Evolutionary conservation across 345 rosid genomes (phyloP), one percentile per base, ranked within the genome.

Genomic region (Syzygium aromaticum): DNA sequence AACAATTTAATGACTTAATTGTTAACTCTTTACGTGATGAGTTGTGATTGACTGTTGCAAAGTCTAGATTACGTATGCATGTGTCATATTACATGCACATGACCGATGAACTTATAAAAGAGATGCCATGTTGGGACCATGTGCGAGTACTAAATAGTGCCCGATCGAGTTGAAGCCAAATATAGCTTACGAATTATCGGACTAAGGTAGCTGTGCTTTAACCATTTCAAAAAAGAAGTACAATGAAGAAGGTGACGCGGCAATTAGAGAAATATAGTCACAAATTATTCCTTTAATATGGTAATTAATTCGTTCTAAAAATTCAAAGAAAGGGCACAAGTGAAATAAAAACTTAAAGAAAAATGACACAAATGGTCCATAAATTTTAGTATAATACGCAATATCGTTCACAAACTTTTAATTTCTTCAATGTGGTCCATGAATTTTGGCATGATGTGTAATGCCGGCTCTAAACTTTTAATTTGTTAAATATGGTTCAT

Each of bases 81-180:
- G 3, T 0, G 10, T 0, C n/a, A 23, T 1, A 57, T 3, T 9
- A 23, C 63, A 10, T 57, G 63, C n/a, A 0, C 5, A 2, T 6
- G 23, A 23, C 3, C 3, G 13, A 22, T 22, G 61, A 23, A 23
- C 61, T 56, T 23, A 56, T 23, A 1, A 10, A 56, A 56, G 61
- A 56, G 23, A 56, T 21, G 27, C 4, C 10, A 4, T 8, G 59
- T 8, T 8, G 11, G 59, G 21, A 54, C 11, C 12, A 23, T 8
- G 23, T 56, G 61, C 61, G 9, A 56, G 61, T 11, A 56, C 13
- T 56, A 56, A 56, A 56, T 56, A 9, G 61, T 21, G 11, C 13
- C 3, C 61, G 23, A 56, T 56, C 2, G 61, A 56, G 22, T 10
- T 56, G n/a, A 56, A 22, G n/a, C n/a, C 13, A 56, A 1, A 56